Percentiles rank a stretch among this genome's conserved stretches.
phyloP scores from a whole-genome alignment of 1,284 basidiomycete genomes.

The Porodaedalea pini region DNA sequence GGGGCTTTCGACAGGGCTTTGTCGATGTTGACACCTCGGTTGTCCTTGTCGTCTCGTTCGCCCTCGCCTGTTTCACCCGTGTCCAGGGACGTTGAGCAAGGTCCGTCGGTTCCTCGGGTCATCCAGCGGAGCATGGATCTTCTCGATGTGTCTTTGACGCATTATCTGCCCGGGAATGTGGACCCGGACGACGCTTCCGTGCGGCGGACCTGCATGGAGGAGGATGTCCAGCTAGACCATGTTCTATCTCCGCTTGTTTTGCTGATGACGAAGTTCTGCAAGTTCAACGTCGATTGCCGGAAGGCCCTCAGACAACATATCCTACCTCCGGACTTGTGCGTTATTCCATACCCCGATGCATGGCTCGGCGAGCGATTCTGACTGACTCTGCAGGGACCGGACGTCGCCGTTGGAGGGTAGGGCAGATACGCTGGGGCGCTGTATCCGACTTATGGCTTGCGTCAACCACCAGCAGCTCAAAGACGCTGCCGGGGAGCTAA shows the following conservation, averaged over 20 bases:
- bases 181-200: slow-evolving; percentile 63
- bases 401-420: slow-evolving; percentile 69
- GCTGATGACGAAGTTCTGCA: slow-evolving; percentile 66
- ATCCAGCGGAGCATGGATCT: slow-evolving; percentile 62
- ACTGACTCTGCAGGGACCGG: slow-evolving; percentile 52
- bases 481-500: slow-evolving; percentile 77
- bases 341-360: slow-evolving; percentile 7
- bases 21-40: slow-evolving; percentile 52
- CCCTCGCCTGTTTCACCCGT: slow-evolving; percentile 37
- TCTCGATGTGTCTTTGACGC: slow-evolving; percentile 55
- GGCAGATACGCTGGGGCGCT: slow-evolving; percentile 69
- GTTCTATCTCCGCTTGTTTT: slow-evolving; percentile 70
- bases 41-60: slow-evolving; percentile 51
- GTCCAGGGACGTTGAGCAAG: neutral
- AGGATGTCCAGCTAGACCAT: slow-evolving; percentile 68
- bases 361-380: neutral
- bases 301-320: slow-evolving; percentile 59
- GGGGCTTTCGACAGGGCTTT: slow-evolving; percentile 63
- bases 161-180: slow-evolving; percentile 62
- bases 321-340: slow-evolving; percentile 64
- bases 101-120: slow-evolving; percentile 34
- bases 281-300: slow-evolving; percentile 56
- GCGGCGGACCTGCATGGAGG: slow-evolving; percentile 46
- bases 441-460: slow-evolving; percentile 72
- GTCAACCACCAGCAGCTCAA: slow-evolving; percentile 71